Percentiles rank a stretch among this genome's conserved stretches.
Conservation (phyloP, 2,329 filamentous ascomycete genomes). For the Ascochyta fabae region DNA sequence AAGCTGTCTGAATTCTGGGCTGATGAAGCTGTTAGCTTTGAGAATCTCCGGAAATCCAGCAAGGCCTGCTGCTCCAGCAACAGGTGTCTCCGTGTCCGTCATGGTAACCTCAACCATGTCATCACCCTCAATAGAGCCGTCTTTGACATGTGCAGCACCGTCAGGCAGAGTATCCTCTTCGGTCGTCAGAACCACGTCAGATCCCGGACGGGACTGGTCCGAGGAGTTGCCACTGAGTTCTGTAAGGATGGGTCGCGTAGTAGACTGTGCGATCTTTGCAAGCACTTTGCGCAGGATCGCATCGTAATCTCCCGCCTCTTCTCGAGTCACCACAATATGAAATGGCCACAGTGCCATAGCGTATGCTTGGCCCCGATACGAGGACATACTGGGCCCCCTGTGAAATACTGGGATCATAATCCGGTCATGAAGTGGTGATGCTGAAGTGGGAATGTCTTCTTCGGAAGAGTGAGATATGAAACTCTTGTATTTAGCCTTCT, state of each 20-base stretch:
- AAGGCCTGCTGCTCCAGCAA: conserved; percentile 23
- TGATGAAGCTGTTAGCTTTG: conserved; percentile 64
- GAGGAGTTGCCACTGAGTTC: conserved; percentile 60
- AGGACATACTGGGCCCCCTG: conserved; percentile 53
- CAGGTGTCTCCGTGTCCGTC: conserved; percentile 62
- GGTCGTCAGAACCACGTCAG: conserved; percentile 72
- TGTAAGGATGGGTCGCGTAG: conserved; percentile 70
- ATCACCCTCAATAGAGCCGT: conserved; percentile 83
- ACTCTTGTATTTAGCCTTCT: conserved; percentile 53
- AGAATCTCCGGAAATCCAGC: conserved; percentile 53
- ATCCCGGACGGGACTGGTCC: conserved; percentile 61
- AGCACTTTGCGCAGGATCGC: conserved; percentile 81
- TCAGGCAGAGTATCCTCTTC: conserved; percentile 69
- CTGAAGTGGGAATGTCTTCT: conserved; percentile 60
- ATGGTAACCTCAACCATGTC: conserved; percentile 92
- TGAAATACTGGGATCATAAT: conserved; percentile 77
- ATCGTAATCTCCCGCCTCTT: conserved; percentile 74
- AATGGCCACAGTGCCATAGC: conserved; percentile 59
- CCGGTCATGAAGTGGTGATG: conserved; percentile 67
- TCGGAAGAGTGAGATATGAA: conserved; percentile 54
- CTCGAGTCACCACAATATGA: conserved; percentile 76
- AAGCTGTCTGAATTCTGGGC: conserved; percentile 65
- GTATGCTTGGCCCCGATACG: conserved; percentile 37
- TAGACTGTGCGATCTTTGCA: conserved; percentile 75
- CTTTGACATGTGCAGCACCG: conserved; percentile 73